Base-by-base conservation (phyloP, 768 basidiomycete species). In the Lanmaoa pseudosensibilis region DNA sequence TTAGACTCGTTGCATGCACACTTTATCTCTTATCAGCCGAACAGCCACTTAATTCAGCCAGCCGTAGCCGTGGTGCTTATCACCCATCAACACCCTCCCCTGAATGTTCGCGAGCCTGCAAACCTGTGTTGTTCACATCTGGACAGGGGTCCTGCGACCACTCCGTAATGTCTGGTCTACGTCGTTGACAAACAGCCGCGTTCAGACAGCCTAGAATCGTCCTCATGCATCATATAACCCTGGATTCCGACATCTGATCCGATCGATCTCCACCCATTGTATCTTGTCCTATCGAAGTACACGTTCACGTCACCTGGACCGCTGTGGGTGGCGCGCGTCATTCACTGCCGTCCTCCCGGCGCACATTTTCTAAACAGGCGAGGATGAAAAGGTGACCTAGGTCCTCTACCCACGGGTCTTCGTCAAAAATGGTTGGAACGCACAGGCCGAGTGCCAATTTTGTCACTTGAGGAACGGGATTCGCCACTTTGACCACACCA, bases 301-400 rank as follows among this genome's bases (percentile, higher is more conserved):
- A 41, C 45, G 48, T 52, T 19, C 54, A 61, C 49, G 56, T 65
- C 59, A 67, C 30, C 41, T 27, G 51, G 18, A 23, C 52, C 27
- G 45, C 33, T 54, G 55, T 46, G 50, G 21, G 45, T 25, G 27
- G 40, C 25, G 33, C 32, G 30, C 6, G 15, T 40, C 39, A 16
- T 38, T 19, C 33, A 51, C 60, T 4, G 27, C 51, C 12, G 32
- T 40, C 52, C 46, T 21, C 25, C 21, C 27, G 44, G 49, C 23
- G 12, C 49, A 33, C 46, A 23, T 37, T 32, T 50, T 57, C 55
- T 48, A 61, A 52, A 52, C 39, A 23, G 45, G 52, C 30, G 30
- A 46, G n/a, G 23, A 65, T 67, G 50, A 53, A 41, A 13, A 52
- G 65, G 67, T 68, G 67, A 53, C 63, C 1, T 65, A 46, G 67